Percentiles rank a stretch among this genome's conserved stretches.
phyloP scores from a whole-genome alignment of 1,139 yeast species.

The Debaryomyces fabryi region DNA sequence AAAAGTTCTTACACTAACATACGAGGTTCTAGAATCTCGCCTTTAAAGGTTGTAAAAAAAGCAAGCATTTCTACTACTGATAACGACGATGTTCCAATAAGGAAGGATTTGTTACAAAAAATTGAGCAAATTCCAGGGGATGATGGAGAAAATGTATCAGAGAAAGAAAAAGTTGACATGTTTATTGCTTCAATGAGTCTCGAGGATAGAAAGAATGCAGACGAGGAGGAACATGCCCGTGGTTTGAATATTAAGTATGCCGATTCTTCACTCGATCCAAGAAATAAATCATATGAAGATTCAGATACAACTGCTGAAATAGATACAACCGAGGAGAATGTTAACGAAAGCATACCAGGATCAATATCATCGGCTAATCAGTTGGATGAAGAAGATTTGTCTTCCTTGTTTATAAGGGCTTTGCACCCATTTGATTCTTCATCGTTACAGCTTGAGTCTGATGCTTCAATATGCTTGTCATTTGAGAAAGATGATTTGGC shows the following conservation, averaged over 20 bases:
- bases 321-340: slow-evolving; percentile 5
- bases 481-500: slow-evolving; percentile 82
- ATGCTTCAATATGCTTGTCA: slow-evolving; percentile 78
- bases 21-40: slow-evolving; percentile 24
- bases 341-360: slow-evolving; percentile 10
- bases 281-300: slow-evolving; percentile 11
- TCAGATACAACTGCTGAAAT: not conserved
- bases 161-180: slow-evolving; percentile 21
- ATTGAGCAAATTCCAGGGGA: slow-evolving; percentile 18
- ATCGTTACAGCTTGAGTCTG: slow-evolving; percentile 65
- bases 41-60: slow-evolving; percentile 23
- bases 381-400: slow-evolving; percentile 42
- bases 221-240: slow-evolving; percentile 16
- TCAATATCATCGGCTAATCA: slow-evolving; percentile 12
- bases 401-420: slow-evolving; percentile 59
- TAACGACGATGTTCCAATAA: slow-evolving; percentile 32
- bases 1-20: slow-evolving; percentile 16
- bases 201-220: slow-evolving; percentile 1
- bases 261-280: slow-evolving; percentile 24
- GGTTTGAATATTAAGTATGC: slow-evolving; percentile 24
- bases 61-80: slow-evolving; percentile 2
- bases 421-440: slow-evolving; percentile 78
- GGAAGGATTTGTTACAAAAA: slow-evolving; percentile 34
- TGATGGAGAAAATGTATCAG: slow-evolving; percentile 11
- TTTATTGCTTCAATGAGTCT: slow-evolving; percentile 16